Percentiles rank a stretch among this genome's conserved stretches.
Evolutionary conservation across 768 basidiomycete species (phyloP).

Genomic region (Russula brevipes): DNA sequence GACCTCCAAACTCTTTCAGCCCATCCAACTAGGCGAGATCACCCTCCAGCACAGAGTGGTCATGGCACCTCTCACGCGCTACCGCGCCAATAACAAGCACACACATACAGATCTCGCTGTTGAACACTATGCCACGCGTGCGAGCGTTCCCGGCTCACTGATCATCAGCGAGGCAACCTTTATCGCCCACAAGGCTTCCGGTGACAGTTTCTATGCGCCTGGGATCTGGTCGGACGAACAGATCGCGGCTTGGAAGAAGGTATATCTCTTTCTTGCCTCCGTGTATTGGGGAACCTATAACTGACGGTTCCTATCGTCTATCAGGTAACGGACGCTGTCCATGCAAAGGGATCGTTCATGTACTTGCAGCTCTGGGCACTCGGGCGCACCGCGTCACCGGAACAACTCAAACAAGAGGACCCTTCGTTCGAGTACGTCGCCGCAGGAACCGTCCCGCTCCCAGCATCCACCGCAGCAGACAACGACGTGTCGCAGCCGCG

Average conservation of each 20-base stretch:
- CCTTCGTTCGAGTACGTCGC: slow-evolving; percentile 27
- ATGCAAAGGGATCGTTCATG: slow-evolving; percentile 40
- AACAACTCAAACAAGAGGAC: slow-evolving; percentile 26
- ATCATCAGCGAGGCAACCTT: slow-evolving; percentile 56
- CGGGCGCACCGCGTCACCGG: slow-evolving; percentile 35
- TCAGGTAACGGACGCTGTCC: slow-evolving; percentile 39
- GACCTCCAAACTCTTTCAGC: slow-evolving; percentile 38
- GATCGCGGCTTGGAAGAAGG: slow-evolving; percentile 50
- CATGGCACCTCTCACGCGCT: slow-evolving; percentile 50
- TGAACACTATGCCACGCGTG: slow-evolving; percentile 48
- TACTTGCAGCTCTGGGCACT: slow-evolving; percentile 47
- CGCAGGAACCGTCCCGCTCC: slow-evolving; percentile 28
- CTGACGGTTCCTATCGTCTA: neutral
- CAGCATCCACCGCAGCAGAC: neutral
- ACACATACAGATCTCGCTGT: slow-evolving; percentile 36
- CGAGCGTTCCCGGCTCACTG: slow-evolving; percentile 45
- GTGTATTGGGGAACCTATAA: too few species aligned
- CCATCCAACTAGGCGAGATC: slow-evolving; percentile 41
- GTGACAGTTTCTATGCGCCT: slow-evolving; percentile 34
- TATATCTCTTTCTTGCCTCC: neutral
- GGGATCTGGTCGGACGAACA: slow-evolving; percentile 51
- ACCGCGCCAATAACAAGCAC: slow-evolving; percentile 36
- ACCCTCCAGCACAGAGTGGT: slow-evolving; percentile 47
- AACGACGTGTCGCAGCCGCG: slow-evolving; percentile 35
- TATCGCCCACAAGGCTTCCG: slow-evolving; percentile 49